Percentiles rank a stretch among this genome's conserved stretches.
These are phyloP conservation scores for Aspergillus sp. DNA, from an alignment of 2,329 filamentous ascomycete species.

Conservation along the genomic window DNA sequence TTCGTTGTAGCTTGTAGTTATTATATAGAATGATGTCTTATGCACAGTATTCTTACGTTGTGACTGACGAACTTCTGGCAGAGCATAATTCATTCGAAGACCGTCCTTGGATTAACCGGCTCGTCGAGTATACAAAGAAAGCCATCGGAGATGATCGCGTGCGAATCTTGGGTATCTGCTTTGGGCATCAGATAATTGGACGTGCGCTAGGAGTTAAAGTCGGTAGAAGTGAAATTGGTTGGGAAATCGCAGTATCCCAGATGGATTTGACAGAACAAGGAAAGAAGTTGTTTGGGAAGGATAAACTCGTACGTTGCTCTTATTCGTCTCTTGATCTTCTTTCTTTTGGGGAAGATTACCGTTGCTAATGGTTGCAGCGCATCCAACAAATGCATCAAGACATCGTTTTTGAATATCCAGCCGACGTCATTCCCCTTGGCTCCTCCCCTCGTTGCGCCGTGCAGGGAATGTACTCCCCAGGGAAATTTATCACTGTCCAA, in stretches of 20 bases:
- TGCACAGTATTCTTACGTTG: no score
- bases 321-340: neutral
- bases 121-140: constrained; percentile 60
- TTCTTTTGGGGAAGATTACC: neutral
- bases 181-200: constrained; percentile 78
- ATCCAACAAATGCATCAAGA: constrained; percentile 85
- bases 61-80: constrained; percentile 10
- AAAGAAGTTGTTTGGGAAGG: constrained; percentile 60
- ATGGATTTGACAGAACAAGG: constrained; percentile 62
- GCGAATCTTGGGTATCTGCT: constrained; percentile 71
- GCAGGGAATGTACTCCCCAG: constrained; percentile 69
- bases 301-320: constrained; percentile 47
- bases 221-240: constrained; percentile 58
- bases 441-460: constrained; percentile 59
- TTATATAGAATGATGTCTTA: neutral
- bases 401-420: constrained; percentile 57
- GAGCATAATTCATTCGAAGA: constrained; percentile 66
- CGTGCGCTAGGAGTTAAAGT: constrained; percentile 63
- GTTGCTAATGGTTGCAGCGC: constrained; percentile 14
- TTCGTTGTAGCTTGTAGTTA: neutral
- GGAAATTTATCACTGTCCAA: constrained; percentile 65
- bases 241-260: constrained; percentile 71
- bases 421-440: constrained; percentile 55
- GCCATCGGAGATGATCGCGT: constrained; percentile 56
- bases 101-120: constrained; percentile 64